Evolutionary conservation across 495 filamentous ascomycete species (phyloP).

Genomic region (Podospora australis): DNA sequence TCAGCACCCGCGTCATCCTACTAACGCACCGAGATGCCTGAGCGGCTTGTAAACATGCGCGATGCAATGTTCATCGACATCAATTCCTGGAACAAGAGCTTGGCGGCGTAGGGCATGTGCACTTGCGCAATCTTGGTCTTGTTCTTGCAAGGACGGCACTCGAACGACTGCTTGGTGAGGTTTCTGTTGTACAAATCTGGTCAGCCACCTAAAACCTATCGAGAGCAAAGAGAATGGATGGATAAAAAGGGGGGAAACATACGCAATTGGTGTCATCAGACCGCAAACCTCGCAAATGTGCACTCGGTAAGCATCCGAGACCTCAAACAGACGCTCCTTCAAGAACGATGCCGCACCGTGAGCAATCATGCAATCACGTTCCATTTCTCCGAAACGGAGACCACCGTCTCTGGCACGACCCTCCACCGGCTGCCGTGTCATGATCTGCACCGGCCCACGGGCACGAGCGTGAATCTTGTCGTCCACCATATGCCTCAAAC

Average conservation of each 20-base stretch:
- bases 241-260: conserved; percentile 43
- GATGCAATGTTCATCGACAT: conserved; percentile 97
- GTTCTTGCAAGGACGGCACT: conserved; percentile 96
- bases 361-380: conserved; percentile 99
- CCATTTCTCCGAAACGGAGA: conserved; percentile 99
- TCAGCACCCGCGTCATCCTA: neutral
- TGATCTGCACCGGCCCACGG: conserved; percentile 90
- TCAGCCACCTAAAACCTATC: conserved; percentile 6
- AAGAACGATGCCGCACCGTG: conserved; percentile 95
- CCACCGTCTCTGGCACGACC: conserved; percentile 96
- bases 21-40: conserved; percentile 62
- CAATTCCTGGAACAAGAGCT: conserved; percentile 97
- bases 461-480: conserved; percentile 99
- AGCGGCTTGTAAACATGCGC: conserved; percentile 87
- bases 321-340: conserved; percentile 95
- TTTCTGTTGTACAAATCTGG: too few relatives aligned
- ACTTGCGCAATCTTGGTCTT: conserved; percentile 97
- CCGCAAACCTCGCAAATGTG: conserved; percentile 99
- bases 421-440: conserved; percentile 97
- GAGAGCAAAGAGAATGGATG: conserved; percentile 18
- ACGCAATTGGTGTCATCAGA: conserved; percentile 98
- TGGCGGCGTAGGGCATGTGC: conserved; percentile 95
- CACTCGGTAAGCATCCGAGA: conserved; percentile 95
- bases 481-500: conserved; percentile 98
- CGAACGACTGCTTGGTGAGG: conserved; percentile 86